phyloP scores from a whole-genome alignment of 768 basidiomycete species.

The Mrakia frigida region DNA sequence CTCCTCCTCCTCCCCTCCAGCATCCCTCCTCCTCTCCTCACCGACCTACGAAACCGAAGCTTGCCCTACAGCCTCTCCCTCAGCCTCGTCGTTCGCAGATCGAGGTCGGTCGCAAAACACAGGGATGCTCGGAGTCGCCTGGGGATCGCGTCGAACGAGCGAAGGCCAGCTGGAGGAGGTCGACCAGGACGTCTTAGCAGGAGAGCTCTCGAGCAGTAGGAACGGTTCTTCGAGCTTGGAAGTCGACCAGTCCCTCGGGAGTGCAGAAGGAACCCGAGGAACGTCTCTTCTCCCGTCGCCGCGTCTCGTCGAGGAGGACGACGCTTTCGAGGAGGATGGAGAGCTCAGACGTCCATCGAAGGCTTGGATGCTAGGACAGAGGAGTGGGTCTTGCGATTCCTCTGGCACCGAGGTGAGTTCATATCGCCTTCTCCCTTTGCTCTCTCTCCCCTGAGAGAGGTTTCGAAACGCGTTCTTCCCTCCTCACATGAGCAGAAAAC shows the following conservation, averaged over 20 bases:
- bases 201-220: background rate
- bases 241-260: background rate
- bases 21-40: background rate
- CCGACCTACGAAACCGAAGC: background rate
- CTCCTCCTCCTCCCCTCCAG: background rate
- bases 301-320: background rate
- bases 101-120: background rate
- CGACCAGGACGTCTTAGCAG: background rate
- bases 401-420: background rate
- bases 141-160: background rate
- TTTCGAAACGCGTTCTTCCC: background rate
- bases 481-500: background rate
- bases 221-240: background rate
- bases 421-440: background rate
- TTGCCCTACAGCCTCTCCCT: background rate
- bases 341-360: background rate
- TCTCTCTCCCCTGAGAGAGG: background rate
- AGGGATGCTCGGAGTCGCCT: slow-evolving; percentile 14
- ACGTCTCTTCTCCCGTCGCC: background rate
- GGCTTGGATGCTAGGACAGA: slow-evolving; percentile 13
- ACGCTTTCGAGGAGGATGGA: background rate
- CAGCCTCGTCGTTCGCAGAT: background rate
- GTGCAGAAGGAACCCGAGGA: too few relatives aligned
- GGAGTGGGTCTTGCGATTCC: slow-evolving; percentile 3
- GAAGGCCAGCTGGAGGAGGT: background rate